Conservation (phyloP, 257 asterid genomes). For the Nicotiana undulata region DNA sequence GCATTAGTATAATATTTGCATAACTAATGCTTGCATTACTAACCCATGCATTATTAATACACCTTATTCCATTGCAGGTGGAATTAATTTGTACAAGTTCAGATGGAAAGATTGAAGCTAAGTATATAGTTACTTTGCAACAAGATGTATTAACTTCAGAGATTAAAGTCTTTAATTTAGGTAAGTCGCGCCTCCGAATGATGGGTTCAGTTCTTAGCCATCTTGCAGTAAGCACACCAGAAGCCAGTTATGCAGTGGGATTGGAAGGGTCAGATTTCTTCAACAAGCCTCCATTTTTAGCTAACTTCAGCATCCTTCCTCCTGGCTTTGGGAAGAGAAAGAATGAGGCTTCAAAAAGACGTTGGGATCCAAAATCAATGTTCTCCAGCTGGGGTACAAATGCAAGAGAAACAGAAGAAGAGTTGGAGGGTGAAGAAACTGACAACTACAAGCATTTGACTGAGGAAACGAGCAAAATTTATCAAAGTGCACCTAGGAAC, state of each 20-base stretch:
- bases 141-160: slow-evolving; percentile 46
- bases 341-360: slow-evolving; percentile 9
- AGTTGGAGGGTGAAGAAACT: slow-evolving; percentile 54
- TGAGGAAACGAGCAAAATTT: slow-evolving; percentile 52
- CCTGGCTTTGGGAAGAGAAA: slow-evolving; percentile 25
- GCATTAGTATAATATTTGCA: too few species aligned
- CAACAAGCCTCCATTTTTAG: slow-evolving; percentile 35
- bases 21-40: too few species aligned
- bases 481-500: slow-evolving; percentile 51
- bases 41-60: too few species aligned
- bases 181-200: slow-evolving; percentile 26
- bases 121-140: slow-evolving; percentile 39
- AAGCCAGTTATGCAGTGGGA: slow-evolving; percentile 65
- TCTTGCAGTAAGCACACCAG: slow-evolving; percentile 70
- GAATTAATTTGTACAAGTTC: slow-evolving; percentile 35
- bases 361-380: slow-evolving; percentile 22
- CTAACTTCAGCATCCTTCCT: slow-evolving; percentile 49
- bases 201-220: slow-evolving; percentile 58
- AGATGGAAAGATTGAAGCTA: slow-evolving; percentile 27
- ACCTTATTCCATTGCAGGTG: too few species aligned
- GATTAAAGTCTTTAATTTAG: slow-evolving; percentile 32
- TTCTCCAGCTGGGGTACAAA: slow-evolving; percentile 24
- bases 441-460: slow-evolving; percentile 64
- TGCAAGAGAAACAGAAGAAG: slow-evolving; percentile 10
- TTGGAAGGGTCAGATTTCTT: slow-evolving; percentile 59